phyloP scores from a whole-genome alignment of 1,139 yeast genomes.

The Tardiomyces depauwii region DNA sequence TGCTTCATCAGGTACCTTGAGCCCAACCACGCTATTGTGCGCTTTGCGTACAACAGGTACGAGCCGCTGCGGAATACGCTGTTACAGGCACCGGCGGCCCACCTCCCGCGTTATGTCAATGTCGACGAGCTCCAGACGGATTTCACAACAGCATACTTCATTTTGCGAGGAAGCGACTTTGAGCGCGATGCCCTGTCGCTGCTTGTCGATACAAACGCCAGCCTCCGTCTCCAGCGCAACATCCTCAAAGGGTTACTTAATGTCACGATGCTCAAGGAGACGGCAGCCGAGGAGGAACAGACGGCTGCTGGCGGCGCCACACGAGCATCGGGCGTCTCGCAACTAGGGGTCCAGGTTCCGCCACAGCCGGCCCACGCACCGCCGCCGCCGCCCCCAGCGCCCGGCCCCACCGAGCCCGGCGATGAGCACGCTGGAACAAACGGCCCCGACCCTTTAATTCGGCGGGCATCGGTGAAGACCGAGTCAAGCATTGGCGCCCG shows the following conservation, averaged over 20 bases:
- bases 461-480: neutral
- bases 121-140: constrained; percentile 16
- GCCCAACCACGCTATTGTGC: constrained; percentile 35
- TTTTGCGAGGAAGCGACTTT: constrained; percentile 7
- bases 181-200: constrained; percentile 10
- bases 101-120: constrained; percentile 1
- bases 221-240: constrained; percentile 10
- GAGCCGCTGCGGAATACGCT: constrained; percentile 14
- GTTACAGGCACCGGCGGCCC: constrained; percentile 16
- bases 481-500: neutral
- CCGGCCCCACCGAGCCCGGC: too few relatives aligned
- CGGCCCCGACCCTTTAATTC: neutral
- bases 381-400: too few relatives aligned
- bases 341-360: too few relatives aligned
- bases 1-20: constrained; percentile 36
- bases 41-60: constrained; percentile 35
- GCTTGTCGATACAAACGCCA: constrained; percentile 6
- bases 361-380: too few relatives aligned
- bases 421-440: neutral
- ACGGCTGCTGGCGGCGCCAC: neutral
- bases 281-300: neutral
- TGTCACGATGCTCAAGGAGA: constrained; percentile 2
- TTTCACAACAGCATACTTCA: constrained; percentile 12
- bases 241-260: constrained; percentile 12
- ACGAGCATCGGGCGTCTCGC: too few relatives aligned